A percentile compares a stretch with the other conserved stretches of the same genome.
Conservation (phyloP, 116 monocot species). For the Cymodocea nodosa region DNA sequence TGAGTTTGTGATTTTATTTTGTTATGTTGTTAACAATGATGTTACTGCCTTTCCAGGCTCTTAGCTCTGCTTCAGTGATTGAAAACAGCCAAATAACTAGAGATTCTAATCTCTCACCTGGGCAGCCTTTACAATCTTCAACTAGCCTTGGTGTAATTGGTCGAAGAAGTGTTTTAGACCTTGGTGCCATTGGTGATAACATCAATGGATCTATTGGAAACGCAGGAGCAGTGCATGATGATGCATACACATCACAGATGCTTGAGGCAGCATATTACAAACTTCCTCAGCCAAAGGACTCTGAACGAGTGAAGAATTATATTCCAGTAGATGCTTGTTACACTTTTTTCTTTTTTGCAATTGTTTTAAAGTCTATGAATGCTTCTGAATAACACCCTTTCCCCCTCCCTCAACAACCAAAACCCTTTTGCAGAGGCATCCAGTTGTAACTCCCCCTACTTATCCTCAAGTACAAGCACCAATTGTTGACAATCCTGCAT, state of each 20-base stretch:
- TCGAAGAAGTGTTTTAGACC: constrained; percentile 77
- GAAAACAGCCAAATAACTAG: constrained; percentile 42
- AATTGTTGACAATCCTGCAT: constrained; percentile 75
- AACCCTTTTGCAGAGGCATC: constrained; percentile 46
- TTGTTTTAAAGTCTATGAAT: too few species aligned
- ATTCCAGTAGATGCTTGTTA: constrained; percentile 34
- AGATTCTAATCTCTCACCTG: constrained; percentile 64
- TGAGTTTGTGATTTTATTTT: too few species aligned
- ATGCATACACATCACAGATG: constrained; percentile 76
- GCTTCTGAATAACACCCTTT: too few species aligned
- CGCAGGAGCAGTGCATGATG: constrained; percentile 50
- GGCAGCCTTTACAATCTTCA: constrained; percentile 65
- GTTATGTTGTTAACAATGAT: not conserved
- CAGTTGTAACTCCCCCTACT: constrained; percentile 76
- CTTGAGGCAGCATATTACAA: constrained; percentile 77
- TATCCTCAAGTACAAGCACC: constrained; percentile 77
- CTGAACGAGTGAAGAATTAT: constrained; percentile 72
- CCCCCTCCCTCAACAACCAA: too few species aligned
- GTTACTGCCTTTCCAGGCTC: constrained; percentile 20
- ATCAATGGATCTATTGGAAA: constrained; percentile 39
- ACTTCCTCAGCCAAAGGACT: constrained; percentile 89
- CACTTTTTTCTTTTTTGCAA: too few species aligned
- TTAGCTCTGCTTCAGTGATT: constrained; percentile 19
- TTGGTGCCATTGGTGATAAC: constrained; percentile 90
- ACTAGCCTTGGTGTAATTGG: constrained; percentile 87